Evolutionary conservation across 176 grass and related monocot species (phyloP), one percentile per base, ranked within the genome.

Genomic region (Pontederia crassipes): DNA sequence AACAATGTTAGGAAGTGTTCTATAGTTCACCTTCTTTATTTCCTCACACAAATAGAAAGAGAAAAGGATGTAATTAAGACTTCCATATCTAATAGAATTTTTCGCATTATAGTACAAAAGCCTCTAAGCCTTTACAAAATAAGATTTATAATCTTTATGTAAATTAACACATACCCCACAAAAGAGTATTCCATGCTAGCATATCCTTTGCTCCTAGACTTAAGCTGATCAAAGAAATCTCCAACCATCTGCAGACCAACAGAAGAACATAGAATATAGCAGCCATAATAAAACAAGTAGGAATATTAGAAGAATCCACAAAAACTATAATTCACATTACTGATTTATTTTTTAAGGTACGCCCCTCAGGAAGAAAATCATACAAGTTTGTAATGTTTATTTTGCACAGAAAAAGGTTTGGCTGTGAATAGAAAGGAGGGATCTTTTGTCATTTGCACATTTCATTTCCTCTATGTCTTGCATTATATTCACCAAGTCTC

Each of bases 151-250:
- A 28, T 16, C 1, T 9, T 7, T 16, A 8, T 54, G 51, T 16
- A 54, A 27, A 47, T 4, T 69, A 61, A 12, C 20, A 53, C 49
- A 20, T 96, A 96, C 91, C 86, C 86, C 17, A 87, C 18, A 79
- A 90, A 59, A 79, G 80, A 73, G 78, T 96, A 96, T 78, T 96
- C 91, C 91, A 96, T 96, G 83, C 91, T 96, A 80, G 86, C 91
- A 69, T 96, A 96, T 77, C 91, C 91, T 72, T 87, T 96, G 70
- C 86, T 96, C 85, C 86, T 79, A 72, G 91, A 96, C 75, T 96
- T 96, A 28, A 96, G 80, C 66, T 96, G 91, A 80, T 96, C 91
- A 82, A 96, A 96, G 73, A 96, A 96, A 77, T 96, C 91, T 12
- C 91, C 91, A 75, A 96, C 86, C 91, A 96, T 90, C 91, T 96